Evolutionary conservation across 140 eudicot genomes (phyloP).

Genomic region (Oenanthe javanica): DNA sequence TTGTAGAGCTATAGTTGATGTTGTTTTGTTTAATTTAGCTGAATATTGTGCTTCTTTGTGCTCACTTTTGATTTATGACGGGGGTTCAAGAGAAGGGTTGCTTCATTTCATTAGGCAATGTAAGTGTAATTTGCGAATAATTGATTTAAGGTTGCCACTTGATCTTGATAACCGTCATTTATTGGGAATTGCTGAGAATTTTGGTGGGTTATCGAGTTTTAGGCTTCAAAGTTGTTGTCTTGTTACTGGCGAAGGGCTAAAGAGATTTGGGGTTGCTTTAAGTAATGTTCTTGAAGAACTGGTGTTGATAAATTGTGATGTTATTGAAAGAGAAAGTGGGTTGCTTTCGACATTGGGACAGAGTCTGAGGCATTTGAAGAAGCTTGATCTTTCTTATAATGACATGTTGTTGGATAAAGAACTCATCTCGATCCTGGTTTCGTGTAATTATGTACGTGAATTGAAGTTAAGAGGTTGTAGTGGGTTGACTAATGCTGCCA

Average conservation of each 20-base stretch:
- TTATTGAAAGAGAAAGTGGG: constrained; percentile 42
- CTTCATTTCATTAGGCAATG: constrained; percentile 46
- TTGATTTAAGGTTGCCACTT: constrained; percentile 65
- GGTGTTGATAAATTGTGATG: constrained; percentile 58
- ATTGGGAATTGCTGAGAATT: constrained; percentile 33
- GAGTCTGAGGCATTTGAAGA: constrained; percentile 31
- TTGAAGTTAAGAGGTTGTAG: constrained; percentile 58
- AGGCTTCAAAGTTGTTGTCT: constrained; percentile 50
- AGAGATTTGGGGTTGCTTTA: constrained; percentile 37
- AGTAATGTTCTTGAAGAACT: constrained; percentile 43
- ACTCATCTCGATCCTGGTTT: constrained; percentile 51
- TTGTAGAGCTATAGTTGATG: constrained; percentile 40
- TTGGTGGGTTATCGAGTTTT: constrained; percentile 31
- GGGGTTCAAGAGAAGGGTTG: constrained; percentile 50
- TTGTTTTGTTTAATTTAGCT: constrained; percentile 31
- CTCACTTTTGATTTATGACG: constrained; percentile 54
- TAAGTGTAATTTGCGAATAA: constrained; percentile 29
- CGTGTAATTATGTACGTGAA: constrained; percentile 31
- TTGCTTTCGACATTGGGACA: constrained; percentile 60
- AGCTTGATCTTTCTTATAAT: constrained; percentile 57
- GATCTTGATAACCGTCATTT: constrained; percentile 62
- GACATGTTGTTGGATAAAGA: constrained; percentile 52
- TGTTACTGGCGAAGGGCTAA: constrained; percentile 55
- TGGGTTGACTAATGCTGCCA: constrained; percentile 29
- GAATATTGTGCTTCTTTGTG: constrained; percentile 28